phyloP scores from a whole-genome alignment of 805 yeast species.

The Scheffersomyces lignosus region DNA sequence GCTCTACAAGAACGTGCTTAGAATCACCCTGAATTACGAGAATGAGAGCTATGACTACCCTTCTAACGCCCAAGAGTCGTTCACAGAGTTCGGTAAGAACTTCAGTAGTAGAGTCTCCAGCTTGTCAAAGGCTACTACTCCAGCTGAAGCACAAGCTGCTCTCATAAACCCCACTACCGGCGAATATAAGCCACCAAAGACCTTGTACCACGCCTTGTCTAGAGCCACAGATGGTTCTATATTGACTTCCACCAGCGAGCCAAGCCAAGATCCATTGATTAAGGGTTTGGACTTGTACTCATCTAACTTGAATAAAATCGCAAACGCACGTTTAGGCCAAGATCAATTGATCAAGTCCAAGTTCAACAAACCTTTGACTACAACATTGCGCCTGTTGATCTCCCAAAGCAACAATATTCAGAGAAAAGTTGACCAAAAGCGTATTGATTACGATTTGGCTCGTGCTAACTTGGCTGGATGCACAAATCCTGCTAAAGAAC shows the following conservation, averaged over 20 bases:
- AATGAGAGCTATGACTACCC: conserved; percentile 85
- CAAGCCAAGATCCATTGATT: conserved; percentile 50
- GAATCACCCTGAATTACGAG: conserved; percentile 56
- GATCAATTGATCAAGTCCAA: conserved; percentile 69
- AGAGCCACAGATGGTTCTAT: conserved; percentile 66
- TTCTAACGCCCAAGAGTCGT: conserved; percentile 70
- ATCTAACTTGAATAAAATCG: conserved; percentile 69
- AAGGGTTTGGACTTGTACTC: conserved; percentile 67
- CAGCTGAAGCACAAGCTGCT: conserved; percentile 82
- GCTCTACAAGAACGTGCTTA: conserved; percentile 42
- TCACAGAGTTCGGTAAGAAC: conserved; percentile 67
- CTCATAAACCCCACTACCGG: conserved; percentile 42
- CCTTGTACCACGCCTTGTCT: conserved; percentile 77
- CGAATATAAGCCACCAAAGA: conserved; percentile 66
- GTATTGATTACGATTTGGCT: conserved; percentile 78
- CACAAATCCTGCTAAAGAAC: conserved; percentile 54
- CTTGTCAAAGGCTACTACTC: conserved; percentile 68
- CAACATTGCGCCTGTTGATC: conserved; percentile 60
- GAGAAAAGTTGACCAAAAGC: conserved; percentile 71
- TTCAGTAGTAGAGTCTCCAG: conserved; percentile 64
- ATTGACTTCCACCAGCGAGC: conserved; percentile 40
- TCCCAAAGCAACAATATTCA: conserved; percentile 67
- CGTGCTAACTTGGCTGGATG: conserved; percentile 47
- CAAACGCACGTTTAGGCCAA: conserved; percentile 80
- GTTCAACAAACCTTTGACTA: conserved; percentile 66